These are phyloP conservation scores for Silene conica DNA, from an alignment of 148 eudicot species.

Conservation along the genomic window DNA sequence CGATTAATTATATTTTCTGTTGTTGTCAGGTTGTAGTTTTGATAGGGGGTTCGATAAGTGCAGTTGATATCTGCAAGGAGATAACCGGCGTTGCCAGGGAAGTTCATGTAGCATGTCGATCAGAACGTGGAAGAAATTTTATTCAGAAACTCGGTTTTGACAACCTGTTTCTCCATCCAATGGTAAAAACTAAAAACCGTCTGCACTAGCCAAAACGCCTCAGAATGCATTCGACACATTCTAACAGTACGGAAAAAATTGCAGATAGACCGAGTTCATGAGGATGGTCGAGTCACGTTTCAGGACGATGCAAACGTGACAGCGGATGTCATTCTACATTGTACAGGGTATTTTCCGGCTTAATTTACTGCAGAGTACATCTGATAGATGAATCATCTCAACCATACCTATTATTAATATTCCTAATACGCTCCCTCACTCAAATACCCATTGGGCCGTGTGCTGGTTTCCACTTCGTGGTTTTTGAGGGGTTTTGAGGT, in stretches of 20 bases:
- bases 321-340: constrained; percentile 76
- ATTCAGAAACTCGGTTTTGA: constrained; percentile 39
- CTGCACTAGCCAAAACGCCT: background rate
- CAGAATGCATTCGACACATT: background rate
- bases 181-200: too few species aligned
- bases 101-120: constrained; percentile 73
- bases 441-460: too few species aligned
- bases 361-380: too few species aligned
- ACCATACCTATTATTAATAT: too few species aligned
- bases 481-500: too few species aligned
- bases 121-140: constrained; percentile 20
- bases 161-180: constrained; percentile 72
- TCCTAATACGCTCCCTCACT: too few species aligned
- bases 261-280: constrained; percentile 64
- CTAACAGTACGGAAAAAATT: constrained; percentile 13
- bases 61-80: constrained; percentile 68
- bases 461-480: too few species aligned
- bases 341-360: constrained; percentile 64
- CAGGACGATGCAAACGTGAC: constrained; percentile 44
- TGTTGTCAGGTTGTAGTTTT: constrained; percentile 55
- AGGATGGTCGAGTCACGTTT: constrained; percentile 61
- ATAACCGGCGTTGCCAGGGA: constrained; percentile 63
- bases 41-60: constrained; percentile 77
- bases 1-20: background rate
- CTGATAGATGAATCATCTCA: too few species aligned